Percentiles rank a stretch among this genome's conserved stretches.
Conservation (phyloP, 495 filamentous ascomycete species). For the Hyaloscypha bicolor region DNA sequence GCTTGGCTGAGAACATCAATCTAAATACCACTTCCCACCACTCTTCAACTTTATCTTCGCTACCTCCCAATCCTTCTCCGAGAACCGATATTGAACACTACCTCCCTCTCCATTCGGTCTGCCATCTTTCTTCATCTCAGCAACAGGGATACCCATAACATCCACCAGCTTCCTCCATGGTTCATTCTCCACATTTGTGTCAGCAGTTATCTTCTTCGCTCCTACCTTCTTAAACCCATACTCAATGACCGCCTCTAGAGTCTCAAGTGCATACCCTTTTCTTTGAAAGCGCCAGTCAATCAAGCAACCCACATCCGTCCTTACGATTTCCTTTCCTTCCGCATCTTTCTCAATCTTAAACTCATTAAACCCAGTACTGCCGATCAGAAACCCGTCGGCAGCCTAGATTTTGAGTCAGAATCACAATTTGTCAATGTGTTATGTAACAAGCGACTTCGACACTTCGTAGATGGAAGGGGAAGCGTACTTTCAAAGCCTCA, state of each 20-base stretch:
- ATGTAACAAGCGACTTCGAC: no score
- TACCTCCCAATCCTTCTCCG: constrained; percentile 1
- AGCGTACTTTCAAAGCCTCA: no score
- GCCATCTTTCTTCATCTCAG: not conserved
- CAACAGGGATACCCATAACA: not conserved
- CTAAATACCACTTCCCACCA: constrained; percentile 20
- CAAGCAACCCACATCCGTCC: constrained; percentile 10
- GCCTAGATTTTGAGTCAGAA: not conserved
- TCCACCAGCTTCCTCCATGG: constrained; percentile 18
- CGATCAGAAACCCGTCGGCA: constrained; percentile 13
- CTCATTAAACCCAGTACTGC: constrained; percentile 19
- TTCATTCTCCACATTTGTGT: constrained; percentile 9
- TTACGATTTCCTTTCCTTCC: not conserved
- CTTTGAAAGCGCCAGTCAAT: constrained; percentile 15
- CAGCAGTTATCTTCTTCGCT: constrained; percentile 4
- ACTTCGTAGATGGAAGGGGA: no score
- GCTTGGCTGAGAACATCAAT: not conserved
- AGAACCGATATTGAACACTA: constrained; percentile 3
- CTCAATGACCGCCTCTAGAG: constrained; percentile 17
- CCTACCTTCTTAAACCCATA: constrained; percentile 15
- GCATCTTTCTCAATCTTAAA: not conserved
- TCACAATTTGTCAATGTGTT: not conserved
- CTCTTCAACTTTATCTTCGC: constrained; percentile 7
- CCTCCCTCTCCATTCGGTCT: not conserved
- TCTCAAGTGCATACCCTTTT: constrained; percentile 13